Conservation (phyloP, 1,139 yeast genomes). For the Blastobotrys raffinosifermentans region DNA sequence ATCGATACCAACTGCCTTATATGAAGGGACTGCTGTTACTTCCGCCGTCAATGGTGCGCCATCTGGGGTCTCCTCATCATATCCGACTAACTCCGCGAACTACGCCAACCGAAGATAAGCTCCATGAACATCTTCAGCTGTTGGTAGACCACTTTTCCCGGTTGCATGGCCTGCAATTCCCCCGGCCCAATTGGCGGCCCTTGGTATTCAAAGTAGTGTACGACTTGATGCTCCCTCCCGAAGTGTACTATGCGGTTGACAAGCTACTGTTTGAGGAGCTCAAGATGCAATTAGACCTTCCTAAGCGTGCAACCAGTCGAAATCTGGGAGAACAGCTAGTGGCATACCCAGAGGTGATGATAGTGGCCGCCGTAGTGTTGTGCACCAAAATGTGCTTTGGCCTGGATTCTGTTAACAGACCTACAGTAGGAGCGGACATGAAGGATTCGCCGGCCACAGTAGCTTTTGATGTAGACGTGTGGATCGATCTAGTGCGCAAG, state of each 20-base stretch:
- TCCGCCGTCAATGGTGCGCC: slow-evolving; percentile 18
- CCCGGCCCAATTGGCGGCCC: slow-evolving; percentile 22
- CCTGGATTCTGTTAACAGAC: slow-evolving; percentile 23
- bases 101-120: slow-evolving; percentile 14
- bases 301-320: too few relatives aligned
- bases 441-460: slow-evolving; percentile 18
- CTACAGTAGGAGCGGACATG: slow-evolving; percentile 7
- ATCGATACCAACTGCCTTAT: slow-evolving; percentile 26
- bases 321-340: slow-evolving; percentile 7
- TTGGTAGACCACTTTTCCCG: slow-evolving; percentile 13
- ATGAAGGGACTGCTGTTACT: slow-evolving; percentile 18
- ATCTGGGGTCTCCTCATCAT: slow-evolving; percentile 13
- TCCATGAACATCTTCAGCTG: slow-evolving; percentile 11
- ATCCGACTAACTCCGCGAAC: slow-evolving; percentile 13
- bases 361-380: slow-evolving; percentile 21
- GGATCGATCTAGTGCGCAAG: slow-evolving; percentile 31
- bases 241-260: slow-evolving; percentile 25
- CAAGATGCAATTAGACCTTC: not conserved
- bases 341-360: slow-evolving; percentile 15
- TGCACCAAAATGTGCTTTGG: slow-evolving; percentile 33
- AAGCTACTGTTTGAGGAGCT: slow-evolving; percentile 11
- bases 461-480: slow-evolving; percentile 29
- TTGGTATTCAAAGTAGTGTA: slow-evolving; percentile 26
- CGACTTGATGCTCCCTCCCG: slow-evolving; percentile 33
- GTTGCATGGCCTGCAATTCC: slow-evolving; percentile 17